phyloP scores from a whole-genome alignment of 1,139 yeast genomes.

The Candida sanyaensis region DNA sequence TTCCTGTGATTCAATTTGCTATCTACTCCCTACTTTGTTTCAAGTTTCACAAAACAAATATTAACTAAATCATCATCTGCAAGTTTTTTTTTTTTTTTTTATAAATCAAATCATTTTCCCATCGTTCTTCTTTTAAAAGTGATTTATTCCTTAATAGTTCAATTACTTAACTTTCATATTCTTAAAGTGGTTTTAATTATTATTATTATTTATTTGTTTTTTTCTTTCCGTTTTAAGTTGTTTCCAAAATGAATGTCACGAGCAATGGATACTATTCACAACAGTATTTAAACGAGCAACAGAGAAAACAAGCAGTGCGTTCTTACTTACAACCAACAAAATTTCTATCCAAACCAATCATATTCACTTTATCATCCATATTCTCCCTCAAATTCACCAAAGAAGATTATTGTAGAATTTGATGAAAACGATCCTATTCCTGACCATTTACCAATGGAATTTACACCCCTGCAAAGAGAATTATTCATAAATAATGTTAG shows the following conservation, averaged over 20 bases:
- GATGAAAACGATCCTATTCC: constrained; percentile 3
- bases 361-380: neutral
- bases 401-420: neutral
- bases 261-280: constrained; percentile 17
- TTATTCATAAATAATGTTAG: constrained; percentile 13
- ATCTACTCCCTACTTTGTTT: too few relatives aligned
- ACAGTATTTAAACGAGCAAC: constrained; percentile 14
- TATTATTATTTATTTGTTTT: too few relatives aligned
- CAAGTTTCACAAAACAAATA: too few relatives aligned
- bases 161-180: too few relatives aligned
- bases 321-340: constrained; percentile 4
- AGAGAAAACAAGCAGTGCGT: constrained; percentile 5
- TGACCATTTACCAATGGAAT: neutral
- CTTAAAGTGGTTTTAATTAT: too few relatives aligned
- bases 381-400: neutral
- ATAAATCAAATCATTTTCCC: too few relatives aligned
- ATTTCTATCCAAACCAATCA: constrained; percentile 6
- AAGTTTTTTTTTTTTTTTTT: too few relatives aligned
- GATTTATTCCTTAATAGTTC: too few relatives aligned
- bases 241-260: constrained; percentile 14
- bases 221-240: neutral
- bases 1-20: too few relatives aligned
- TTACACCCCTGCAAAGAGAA: neutral
- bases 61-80: too few relatives aligned
- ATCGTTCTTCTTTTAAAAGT: too few relatives aligned